Base-by-base conservation (phyloP, 306 rosid genomes). In the Malus orientalis region DNA sequence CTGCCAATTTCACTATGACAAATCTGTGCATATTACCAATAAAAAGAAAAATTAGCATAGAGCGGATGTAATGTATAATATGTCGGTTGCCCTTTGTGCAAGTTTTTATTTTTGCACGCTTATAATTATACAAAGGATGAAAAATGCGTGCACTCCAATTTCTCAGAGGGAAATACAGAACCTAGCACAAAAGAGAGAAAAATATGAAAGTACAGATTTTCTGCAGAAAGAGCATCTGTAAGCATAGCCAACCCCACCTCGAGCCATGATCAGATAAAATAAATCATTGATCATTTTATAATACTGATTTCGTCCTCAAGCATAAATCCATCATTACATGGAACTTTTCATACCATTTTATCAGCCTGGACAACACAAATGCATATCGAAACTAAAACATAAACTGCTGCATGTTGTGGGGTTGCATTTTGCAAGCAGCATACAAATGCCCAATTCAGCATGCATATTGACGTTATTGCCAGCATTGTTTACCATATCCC, bases 1-100 rank as follows among this genome's bases (percentile, higher is more conserved):
- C 93, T 80, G 93, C 76, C 85, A 91, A 76, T 45, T 83, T 85
- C 76, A 93, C 79, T 49, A 59, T 45, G 45, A 91, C 76, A 70
- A 58, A 86, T 59, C 98, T 93, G 90, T 73, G 82, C 65, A 84
- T 55, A 76, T 87, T 64, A 76, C 70, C 79, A 81, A 74, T 5
- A 57, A 13, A 66, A n/a, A 73, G 69, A 23, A 5, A 19, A 71
- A 44, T 85, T 77, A 82, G 83, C 49, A 38, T 30, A 30, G 15
- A 67, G 42, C 73, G 73, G 32, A 25, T 77, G 49, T 25, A 32
- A 69, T 29, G 4, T 45, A 71, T 66, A 65, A 18, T 68, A 69
- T 27, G 42, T 6, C 16, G 42, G 71, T 76, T 70, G 63, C 11
- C 12, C 73, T 59, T 6, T 75, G 44, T 29, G n/a, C 65, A 65